A percentile compares a stretch with the other conserved stretches of the same genome.
Evolutionary conservation across 192 early-diverging fungal genomes (phyloP).

Genomic region (Backusella macrospora): DNA sequence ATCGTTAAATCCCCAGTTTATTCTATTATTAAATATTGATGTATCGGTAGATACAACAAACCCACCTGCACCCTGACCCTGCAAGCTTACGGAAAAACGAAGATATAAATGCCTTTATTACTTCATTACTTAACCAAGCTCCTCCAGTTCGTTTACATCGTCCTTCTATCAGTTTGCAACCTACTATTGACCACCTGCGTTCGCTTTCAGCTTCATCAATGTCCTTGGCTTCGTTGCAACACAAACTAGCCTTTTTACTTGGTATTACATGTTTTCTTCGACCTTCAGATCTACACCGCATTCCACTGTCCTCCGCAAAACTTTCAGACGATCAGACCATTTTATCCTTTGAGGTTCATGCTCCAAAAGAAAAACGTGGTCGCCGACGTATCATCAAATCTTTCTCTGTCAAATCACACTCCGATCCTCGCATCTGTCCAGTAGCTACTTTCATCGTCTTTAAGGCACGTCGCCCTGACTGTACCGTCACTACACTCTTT

Average conservation of each 20-base stretch:
- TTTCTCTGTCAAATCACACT: neutral
- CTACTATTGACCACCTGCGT: neutral
- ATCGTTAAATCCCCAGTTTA: too few relatives aligned
- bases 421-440: neutral
- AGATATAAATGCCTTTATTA: neutral
- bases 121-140: neutral
- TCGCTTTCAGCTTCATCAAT: neutral
- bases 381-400: neutral
- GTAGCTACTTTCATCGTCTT: neutral
- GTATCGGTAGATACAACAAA: too few relatives aligned
- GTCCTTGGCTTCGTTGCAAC: neutral
- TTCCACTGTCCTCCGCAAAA: neutral
- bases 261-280: neutral
- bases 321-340: neutral
- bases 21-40: too few relatives aligned
- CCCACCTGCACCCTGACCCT: neutral
- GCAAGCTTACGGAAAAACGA: neutral
- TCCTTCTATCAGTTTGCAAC: neutral
- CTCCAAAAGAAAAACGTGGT: slow-evolving; percentile 8
- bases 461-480: neutral
- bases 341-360: neutral
- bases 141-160: neutral
- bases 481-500: neutral
- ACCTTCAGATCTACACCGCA: neutral
- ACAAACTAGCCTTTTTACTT: neutral